phyloP scores from a whole-genome alignment of 331 rosid species.

The Acacia pycnantha region DNA sequence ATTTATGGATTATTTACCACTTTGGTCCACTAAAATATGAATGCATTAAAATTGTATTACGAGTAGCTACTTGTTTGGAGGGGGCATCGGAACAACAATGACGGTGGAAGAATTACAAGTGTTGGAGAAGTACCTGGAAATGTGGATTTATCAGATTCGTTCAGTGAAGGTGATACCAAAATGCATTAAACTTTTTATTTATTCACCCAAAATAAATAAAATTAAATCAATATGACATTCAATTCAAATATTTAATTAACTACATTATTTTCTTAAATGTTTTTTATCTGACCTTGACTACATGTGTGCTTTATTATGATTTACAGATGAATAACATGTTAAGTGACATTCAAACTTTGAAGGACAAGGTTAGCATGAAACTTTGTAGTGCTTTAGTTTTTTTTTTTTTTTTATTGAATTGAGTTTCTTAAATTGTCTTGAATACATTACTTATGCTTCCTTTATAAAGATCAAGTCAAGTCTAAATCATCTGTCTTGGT shows the following conservation, averaged over 20 bases:
- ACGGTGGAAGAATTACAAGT: constrained; percentile 66
- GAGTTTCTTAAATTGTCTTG: too few species aligned
- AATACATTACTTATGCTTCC: not conserved
- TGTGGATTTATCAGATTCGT: constrained; percentile 80
- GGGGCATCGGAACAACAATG: constrained; percentile 58
- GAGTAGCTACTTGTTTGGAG: constrained; percentile 71
- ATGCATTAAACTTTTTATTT: not conserved
- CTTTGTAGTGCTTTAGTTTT: not conserved
- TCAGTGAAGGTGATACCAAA: constrained; percentile 62
- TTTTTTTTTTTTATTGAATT: not conserved
- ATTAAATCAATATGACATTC: not conserved
- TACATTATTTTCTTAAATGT: not conserved
- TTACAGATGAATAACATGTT: constrained; percentile 72
- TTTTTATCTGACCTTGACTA: too few species aligned
- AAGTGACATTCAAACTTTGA: constrained; percentile 74
- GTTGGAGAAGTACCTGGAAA: constrained; percentile 84
- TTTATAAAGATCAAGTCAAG: not conserved
- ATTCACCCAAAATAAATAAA: not conserved
- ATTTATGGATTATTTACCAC: not conserved
- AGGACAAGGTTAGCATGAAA: constrained; percentile 59
- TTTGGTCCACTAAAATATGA: not conserved
- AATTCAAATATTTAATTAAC: not conserved
- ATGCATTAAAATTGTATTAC: not conserved
- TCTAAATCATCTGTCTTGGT: too few species aligned
- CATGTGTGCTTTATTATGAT: too few species aligned